Percentiles rank a stretch among this genome's conserved stretches.
Conservation (phyloP, 176 grass and related monocot species). For the Miscanthus lutarioriparius region DNA sequence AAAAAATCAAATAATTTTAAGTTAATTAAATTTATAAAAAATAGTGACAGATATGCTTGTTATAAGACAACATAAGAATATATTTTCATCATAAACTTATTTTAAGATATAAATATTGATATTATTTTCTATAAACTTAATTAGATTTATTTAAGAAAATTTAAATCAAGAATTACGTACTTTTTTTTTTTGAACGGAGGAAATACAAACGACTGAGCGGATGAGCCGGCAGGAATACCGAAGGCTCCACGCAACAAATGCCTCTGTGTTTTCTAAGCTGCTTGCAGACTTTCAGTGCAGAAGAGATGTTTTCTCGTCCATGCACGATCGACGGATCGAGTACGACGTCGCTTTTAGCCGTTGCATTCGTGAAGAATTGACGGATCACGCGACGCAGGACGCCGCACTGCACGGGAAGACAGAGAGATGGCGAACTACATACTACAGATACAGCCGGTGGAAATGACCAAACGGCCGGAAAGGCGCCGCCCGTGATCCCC, state of each 20-base stretch:
- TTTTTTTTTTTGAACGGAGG: not conserved
- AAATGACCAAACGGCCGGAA: not conserved
- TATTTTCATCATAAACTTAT: not conserved
- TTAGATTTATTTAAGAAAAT: too few species aligned
- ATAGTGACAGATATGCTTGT: too few species aligned
- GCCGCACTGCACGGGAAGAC: not conserved
- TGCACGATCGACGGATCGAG: too few species aligned
- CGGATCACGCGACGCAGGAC: not conserved
- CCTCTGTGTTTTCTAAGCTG: not conserved
- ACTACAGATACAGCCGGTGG: too few species aligned
- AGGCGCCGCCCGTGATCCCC: constrained; percentile 27
- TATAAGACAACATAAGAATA: too few species aligned
- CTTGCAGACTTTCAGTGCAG: not conserved
- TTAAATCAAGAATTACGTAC: not conserved
- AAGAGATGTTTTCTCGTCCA: not conserved
- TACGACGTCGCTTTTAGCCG: not conserved
- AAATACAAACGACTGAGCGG: not conserved
- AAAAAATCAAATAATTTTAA: too few species aligned
- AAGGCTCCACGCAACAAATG: not conserved
- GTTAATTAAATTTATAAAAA: too few species aligned
- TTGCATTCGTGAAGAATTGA: not conserved
- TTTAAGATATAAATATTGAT: not conserved
- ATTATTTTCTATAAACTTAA: not conserved
- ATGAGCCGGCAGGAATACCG: not conserved
- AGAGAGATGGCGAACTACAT: too few species aligned